Percentiles rank a stretch among this genome's conserved stretches.
Evolutionary conservation across 179 eudicot species (phyloP).

Genomic region (Spinacia oleracea): DNA sequence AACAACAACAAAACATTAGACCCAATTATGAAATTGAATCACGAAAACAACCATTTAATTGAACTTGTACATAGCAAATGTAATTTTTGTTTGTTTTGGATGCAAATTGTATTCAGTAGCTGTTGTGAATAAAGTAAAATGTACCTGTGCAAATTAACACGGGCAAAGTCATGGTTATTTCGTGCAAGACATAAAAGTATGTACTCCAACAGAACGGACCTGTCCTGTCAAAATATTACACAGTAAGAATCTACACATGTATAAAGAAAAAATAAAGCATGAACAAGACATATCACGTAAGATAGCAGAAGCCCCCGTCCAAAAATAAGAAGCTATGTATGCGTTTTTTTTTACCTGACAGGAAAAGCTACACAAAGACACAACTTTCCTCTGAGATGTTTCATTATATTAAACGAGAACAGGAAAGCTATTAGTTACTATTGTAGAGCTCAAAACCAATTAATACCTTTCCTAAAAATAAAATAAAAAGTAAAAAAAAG

Average conservation of each 20-base stretch:
- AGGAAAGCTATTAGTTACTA: background rate
- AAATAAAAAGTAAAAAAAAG: too few species aligned
- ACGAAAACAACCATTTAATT: background rate
- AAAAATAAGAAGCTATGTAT: background rate
- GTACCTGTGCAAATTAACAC: conserved; percentile 52
- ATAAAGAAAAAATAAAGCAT: background rate
- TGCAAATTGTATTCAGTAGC: background rate
- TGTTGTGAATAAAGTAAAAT: background rate
- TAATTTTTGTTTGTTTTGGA: too few species aligned
- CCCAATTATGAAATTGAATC: background rate
- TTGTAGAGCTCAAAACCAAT: background rate
- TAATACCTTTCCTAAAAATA: too few species aligned
- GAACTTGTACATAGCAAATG: background rate
- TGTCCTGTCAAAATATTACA: conserved; percentile 55
- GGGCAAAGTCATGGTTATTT: conserved; percentile 44
- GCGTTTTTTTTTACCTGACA: background rate
- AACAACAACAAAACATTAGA: background rate
- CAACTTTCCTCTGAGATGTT: background rate
- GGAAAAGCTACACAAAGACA: background rate
- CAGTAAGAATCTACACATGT: conserved; percentile 1
- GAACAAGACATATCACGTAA: background rate
- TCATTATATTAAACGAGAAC: background rate
- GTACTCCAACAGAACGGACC: conserved; percentile 53
- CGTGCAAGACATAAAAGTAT: conserved; percentile 53
- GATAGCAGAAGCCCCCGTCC: background rate